These are phyloP conservation scores for Erysiphe neolycopersici DNA, from an alignment of 2,329 filamentous ascomycete genomes.

Conservation along the genomic window DNA sequence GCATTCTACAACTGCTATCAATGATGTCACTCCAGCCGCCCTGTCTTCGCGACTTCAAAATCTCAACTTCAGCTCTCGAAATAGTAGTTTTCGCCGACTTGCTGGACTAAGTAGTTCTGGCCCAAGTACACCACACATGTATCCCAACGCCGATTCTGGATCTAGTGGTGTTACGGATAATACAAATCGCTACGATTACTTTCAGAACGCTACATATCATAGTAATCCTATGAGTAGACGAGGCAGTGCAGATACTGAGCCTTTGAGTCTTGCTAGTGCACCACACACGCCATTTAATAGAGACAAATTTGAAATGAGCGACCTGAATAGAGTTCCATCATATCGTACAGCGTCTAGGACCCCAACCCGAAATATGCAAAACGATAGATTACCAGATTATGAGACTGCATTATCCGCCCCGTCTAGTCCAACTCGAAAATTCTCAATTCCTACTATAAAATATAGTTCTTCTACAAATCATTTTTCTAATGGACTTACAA, in stretches of 20 bases:
- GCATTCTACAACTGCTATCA: slow-evolving; percentile 1
- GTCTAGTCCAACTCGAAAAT: slow-evolving; percentile 8
- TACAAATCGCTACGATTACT: slow-evolving; percentile 4
- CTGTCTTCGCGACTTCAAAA: slow-evolving; percentile 43
- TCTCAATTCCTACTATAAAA: background rate
- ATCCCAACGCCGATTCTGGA: slow-evolving; percentile 1
- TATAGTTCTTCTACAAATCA: too few species aligned
- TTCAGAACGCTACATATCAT: slow-evolving; percentile 1
- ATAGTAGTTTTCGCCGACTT: slow-evolving; percentile 11
- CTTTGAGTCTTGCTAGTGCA: slow-evolving; percentile 17
- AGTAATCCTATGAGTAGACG: slow-evolving; percentile 18
- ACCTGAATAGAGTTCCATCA: slow-evolving; percentile 48
- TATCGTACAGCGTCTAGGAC: slow-evolving; percentile 42
- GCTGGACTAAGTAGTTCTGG: slow-evolving; percentile 10
- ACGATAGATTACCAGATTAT: slow-evolving; percentile 38
- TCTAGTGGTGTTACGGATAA: slow-evolving; percentile 3
- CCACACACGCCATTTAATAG: slow-evolving; percentile 28
- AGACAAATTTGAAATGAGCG: slow-evolving; percentile 30
- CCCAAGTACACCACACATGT: slow-evolving; percentile 12
- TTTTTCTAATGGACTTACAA: too few species aligned
- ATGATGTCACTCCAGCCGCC: slow-evolving; percentile 22
- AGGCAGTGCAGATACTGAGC: slow-evolving; percentile 18
- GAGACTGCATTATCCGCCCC: slow-evolving; percentile 30
- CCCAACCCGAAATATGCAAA: slow-evolving; percentile 17
- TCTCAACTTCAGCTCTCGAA: slow-evolving; percentile 28